phyloP scores from a whole-genome alignment of 2,329 filamentous ascomycete species.

The Ophiobolus disseminans region DNA sequence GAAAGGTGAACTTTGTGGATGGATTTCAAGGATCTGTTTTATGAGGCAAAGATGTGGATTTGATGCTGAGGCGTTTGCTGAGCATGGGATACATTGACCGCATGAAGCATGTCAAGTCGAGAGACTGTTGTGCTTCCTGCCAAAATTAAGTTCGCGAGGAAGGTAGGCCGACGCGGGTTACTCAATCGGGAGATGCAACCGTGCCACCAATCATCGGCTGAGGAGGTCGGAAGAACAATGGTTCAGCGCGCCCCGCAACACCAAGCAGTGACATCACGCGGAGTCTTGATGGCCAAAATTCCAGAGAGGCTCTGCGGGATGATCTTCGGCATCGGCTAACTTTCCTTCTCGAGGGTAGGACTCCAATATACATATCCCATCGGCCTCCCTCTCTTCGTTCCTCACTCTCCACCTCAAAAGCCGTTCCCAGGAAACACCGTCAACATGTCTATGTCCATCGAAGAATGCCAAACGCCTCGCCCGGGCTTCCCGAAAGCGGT shows the following conservation, averaged over 20 bases:
- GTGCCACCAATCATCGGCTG: slow-evolving; percentile 7
- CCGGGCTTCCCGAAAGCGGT: slow-evolving; percentile 36
- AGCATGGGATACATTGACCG: too few relatives aligned
- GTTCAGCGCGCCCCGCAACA: slow-evolving; percentile 30
- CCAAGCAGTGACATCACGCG: slow-evolving; percentile 19
- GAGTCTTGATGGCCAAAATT: not conserved
- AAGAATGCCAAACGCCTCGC: slow-evolving; percentile 34
- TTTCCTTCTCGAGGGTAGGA: not conserved
- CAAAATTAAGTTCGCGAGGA: too few relatives aligned
- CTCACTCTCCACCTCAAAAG: not conserved
- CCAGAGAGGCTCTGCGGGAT: slow-evolving; percentile 5
- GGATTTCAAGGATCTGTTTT: too few relatives aligned
- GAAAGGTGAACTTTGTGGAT: too few relatives aligned
- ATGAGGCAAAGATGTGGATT: too few relatives aligned
- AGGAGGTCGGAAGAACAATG: slow-evolving; percentile 24
- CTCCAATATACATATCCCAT: not conserved
- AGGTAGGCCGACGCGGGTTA: slow-evolving; percentile 20
- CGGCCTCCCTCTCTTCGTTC: not conserved
- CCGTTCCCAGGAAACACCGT: slow-evolving; percentile 6
- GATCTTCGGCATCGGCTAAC: not conserved
- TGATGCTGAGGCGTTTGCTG: too few relatives aligned
- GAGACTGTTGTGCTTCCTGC: too few relatives aligned
- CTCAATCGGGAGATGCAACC: slow-evolving; percentile 7
- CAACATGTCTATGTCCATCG: slow-evolving; percentile 46
- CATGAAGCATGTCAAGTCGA: too few relatives aligned